Conservation (phyloP, 2,329 filamentous ascomycete species). For the Phyllosticta ampelicida region DNA sequence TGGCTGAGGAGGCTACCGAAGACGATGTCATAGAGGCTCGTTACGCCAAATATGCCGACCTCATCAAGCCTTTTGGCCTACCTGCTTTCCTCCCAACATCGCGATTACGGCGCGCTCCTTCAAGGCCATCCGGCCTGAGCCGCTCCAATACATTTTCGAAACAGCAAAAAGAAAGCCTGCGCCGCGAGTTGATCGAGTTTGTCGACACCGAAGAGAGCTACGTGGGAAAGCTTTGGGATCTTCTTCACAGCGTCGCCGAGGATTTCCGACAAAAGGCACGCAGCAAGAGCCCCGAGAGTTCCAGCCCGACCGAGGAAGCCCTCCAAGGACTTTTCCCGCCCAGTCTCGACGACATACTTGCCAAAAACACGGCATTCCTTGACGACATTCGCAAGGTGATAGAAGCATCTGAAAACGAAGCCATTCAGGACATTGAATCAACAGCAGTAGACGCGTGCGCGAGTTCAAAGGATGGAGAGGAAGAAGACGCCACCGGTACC, state of each 20-base stretch:
- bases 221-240: constrained; percentile 72
- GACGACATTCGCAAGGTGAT: constrained; percentile 64
- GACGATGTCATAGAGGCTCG: constrained; percentile 58
- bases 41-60: constrained; percentile 66
- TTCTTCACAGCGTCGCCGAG: constrained; percentile 70
- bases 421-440: constrained; percentile 62
- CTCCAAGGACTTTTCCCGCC: constrained; percentile 69
- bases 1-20: constrained; percentile 46
- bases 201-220: constrained; percentile 93
- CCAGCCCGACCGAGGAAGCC: constrained; percentile 61
- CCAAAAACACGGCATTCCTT: constrained; percentile 72
- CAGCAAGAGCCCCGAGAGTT: constrained; percentile 46
- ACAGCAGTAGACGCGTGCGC: constrained; percentile 50
- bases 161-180: constrained; percentile 72
- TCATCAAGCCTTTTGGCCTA: constrained; percentile 72
- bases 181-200: constrained; percentile 81
- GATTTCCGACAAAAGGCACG: constrained; percentile 66
- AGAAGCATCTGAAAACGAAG: constrained; percentile 73
- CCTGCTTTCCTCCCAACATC: constrained; percentile 80
- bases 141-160: constrained; percentile 66
- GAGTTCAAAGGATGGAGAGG: constrained; percentile 40
- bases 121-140: constrained; percentile 71
- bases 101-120: constrained; percentile 73
- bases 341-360: constrained; percentile 68
- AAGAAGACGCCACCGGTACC: constrained; percentile 61